Base-by-base conservation (phyloP, 371 early-diverging fungal genomes). In the Apophysomyces trapeziformis region DNA sequence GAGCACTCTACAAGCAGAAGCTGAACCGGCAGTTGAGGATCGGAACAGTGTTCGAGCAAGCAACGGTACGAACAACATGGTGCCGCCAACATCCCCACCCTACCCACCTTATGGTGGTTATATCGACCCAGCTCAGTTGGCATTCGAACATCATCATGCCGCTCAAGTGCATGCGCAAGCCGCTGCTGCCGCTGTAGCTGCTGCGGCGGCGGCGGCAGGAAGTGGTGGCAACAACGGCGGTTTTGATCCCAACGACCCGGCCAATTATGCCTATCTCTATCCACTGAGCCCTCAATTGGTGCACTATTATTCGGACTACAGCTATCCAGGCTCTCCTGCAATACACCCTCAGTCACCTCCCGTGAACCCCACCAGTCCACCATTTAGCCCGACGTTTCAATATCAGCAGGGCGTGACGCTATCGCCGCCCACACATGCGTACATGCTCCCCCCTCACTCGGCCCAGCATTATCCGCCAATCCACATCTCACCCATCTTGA, bases 321-420 rank as follows among this genome's bases (percentile, higher is more conserved):
- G 76, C 46, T 81, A 78, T 39, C 78, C 81, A 32, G 81, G 81
- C 38, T 75, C 77, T 16, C 79, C 82, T 16, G 72, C 77, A 1
- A 65, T 82, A 18, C 79, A 78, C 62, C 75, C 79, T 57, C 82
- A 81, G 61, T 78, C 79, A 11, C 79, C 78, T 16, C 77, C 73
- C 14, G 61, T 76, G 38, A 73, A 72, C 59, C 82, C 82, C n/a
- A 75, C 74, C 26, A 77, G 77, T 58, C 82, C 82, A 39, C 79
- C 79, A 12, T 78, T 78, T 50, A 77, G 77, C 60, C 78, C 79
- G 41, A 74, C 73, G 12, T 63, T 74, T 41, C 74, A 74, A 57
- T 73, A 67, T 58, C 67, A 71, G 54, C 71, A 70, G 39, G 69
- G 69, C 32, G 63, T 62, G 57, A 62, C 76, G 32, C 61, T 74